A percentile compares a stretch with the other conserved stretches of the same genome.
Conservation (phyloP, 1,139 yeast species). For the Taphrina confusa region DNA sequence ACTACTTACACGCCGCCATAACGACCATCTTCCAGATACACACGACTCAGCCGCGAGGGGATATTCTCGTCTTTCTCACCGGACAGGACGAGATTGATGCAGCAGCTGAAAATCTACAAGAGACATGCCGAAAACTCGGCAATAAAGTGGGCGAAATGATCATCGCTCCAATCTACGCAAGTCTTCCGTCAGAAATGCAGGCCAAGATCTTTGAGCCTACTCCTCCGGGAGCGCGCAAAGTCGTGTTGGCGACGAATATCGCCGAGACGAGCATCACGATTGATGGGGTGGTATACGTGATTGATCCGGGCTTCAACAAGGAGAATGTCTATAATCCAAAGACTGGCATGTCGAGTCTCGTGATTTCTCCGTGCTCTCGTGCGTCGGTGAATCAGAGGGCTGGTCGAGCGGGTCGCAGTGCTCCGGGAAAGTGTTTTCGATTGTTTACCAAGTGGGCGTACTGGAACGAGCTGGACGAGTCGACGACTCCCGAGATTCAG, state of each 20-base stretch:
- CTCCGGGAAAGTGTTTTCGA: constrained; percentile 78
- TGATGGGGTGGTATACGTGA: constrained; percentile 73
- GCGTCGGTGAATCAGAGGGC: constrained; percentile 83
- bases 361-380: constrained; percentile 72
- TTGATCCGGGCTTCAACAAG: constrained; percentile 81
- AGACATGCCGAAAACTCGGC: constrained; percentile 67
- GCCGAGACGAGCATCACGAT: constrained; percentile 82
- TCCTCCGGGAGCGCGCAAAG: constrained; percentile 69
- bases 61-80: constrained; percentile 83
- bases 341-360: constrained; percentile 73
- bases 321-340: constrained; percentile 74
- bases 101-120: constrained; percentile 69
- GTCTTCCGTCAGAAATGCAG: constrained; percentile 75
- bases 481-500: constrained; percentile 88
- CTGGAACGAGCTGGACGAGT: constrained; percentile 75
- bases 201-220: constrained; percentile 72
- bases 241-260: constrained; percentile 74
- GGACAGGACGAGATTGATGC: constrained; percentile 91
- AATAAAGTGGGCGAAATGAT: constrained; percentile 61
- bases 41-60: constrained; percentile 59
- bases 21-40: constrained; percentile 81
- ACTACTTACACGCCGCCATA: constrained; percentile 83
- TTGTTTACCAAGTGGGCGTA: constrained; percentile 70
- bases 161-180: constrained; percentile 83
- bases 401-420: constrained; percentile 86